These are phyloP conservation scores for Solanum lycopersicoides DNA, from an alignment of 257 asterid genomes.

Conservation along the genomic window DNA sequence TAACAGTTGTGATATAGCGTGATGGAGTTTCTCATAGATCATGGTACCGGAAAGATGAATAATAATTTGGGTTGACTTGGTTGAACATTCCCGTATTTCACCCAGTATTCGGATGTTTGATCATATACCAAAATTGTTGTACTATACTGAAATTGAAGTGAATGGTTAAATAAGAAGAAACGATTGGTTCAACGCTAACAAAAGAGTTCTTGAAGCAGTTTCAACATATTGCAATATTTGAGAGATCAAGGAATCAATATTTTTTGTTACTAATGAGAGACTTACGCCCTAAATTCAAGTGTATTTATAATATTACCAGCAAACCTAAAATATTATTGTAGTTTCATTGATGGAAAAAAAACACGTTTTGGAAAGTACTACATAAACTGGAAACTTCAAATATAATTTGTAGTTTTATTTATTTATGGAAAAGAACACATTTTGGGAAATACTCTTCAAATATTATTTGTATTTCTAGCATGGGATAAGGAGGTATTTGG, in stretches of 20 bases:
- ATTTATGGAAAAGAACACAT: too few species aligned
- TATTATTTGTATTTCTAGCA: too few species aligned
- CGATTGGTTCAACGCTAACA: not conserved
- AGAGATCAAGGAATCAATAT: not conserved
- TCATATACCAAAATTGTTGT: not conserved
- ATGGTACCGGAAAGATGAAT: not conserved
- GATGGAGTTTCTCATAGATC: not conserved
- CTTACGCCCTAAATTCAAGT: not conserved
- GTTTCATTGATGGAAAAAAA: too few species aligned
- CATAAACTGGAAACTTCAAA: not conserved
- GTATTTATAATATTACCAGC: not conserved
- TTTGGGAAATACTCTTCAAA: too few species aligned
- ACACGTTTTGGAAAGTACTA: too few species aligned
- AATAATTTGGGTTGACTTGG: too few species aligned
- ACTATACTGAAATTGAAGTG: not conserved
- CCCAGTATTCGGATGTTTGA: not conserved
- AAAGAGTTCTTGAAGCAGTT: not conserved
- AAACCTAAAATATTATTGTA: not conserved
- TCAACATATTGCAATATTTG: not conserved
- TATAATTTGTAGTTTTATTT: not conserved
- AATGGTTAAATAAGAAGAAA: not conserved
- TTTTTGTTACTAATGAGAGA: not conserved
- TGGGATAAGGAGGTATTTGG: not conserved
- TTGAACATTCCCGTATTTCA: not conserved
- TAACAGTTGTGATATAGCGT: not conserved